These are phyloP conservation scores for Samsoniella hepiali DNA, from an alignment of 2,329 filamentous ascomycete genomes.

Conservation along the genomic window DNA sequence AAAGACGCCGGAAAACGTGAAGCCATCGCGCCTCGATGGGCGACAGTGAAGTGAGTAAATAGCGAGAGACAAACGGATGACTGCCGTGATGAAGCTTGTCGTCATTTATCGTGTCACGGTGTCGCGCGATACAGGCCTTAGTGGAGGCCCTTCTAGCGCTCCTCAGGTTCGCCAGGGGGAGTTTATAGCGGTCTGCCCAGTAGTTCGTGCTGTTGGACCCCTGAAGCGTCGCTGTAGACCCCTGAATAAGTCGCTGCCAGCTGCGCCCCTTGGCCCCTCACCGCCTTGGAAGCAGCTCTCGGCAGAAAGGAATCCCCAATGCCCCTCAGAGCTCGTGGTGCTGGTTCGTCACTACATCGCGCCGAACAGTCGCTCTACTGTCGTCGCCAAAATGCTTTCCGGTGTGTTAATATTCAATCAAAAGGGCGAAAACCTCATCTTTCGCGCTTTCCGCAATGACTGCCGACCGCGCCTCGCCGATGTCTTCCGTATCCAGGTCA, in stretches of 20 bases:
- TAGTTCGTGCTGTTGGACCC: background rate
- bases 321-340: constrained; percentile 10
- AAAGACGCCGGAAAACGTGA: constrained; percentile 36
- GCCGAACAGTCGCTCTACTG: background rate
- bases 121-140: background rate
- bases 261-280: background rate
- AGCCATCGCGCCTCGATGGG: constrained; percentile 5
- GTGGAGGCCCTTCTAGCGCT: background rate
- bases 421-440: constrained; percentile 99
- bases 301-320: constrained; percentile 12
- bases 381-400: constrained; percentile 68
- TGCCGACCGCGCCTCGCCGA: constrained; percentile 96
- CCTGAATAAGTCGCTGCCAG: background rate
- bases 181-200: background rate
- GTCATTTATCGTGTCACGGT: no score
- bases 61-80: background rate
- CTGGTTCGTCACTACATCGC: background rate
- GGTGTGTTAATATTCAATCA: constrained; percentile 98
- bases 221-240: background rate
- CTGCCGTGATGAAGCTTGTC: background rate
- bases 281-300: background rate
- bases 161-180: background rate
- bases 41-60: background rate
- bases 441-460: constrained; percentile 97
- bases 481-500: constrained; percentile 99